These are phyloP conservation scores for Calendula officinalis DNA, from an alignment of 129 eudicot species.

Conservation along the genomic window DNA sequence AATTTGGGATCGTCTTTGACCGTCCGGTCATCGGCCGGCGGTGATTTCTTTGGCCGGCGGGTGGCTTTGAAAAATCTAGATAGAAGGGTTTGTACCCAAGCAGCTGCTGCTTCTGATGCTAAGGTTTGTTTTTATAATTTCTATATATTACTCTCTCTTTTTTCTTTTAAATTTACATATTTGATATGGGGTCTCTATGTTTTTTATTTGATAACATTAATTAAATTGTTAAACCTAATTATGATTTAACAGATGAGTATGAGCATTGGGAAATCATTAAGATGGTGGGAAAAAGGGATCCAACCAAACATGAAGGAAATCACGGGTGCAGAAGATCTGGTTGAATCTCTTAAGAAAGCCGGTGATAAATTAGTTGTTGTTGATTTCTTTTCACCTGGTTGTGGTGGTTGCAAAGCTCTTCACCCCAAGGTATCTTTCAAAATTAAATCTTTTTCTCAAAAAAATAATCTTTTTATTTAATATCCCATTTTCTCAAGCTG, in stretches of 20 bases:
- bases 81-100: slow-evolving; percentile 19
- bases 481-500: background rate
- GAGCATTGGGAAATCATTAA: slow-evolving; percentile 54
- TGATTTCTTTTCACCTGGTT: slow-evolving; percentile 80
- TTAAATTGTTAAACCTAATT: background rate
- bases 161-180: background rate
- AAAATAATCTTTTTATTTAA: too few relatives aligned
- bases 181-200: background rate
- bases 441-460: background rate
- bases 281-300: slow-evolving; percentile 81
- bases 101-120: slow-evolving; percentile 19
- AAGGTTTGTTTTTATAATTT: slow-evolving; percentile 18
- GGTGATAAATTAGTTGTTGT: slow-evolving; percentile 70
- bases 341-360: slow-evolving; percentile 52
- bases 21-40: slow-evolving; percentile 24
- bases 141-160: background rate
- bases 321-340: slow-evolving; percentile 66
- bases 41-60: slow-evolving; percentile 30
- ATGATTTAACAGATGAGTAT: slow-evolving; percentile 42
- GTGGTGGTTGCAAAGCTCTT: slow-evolving; percentile 89
- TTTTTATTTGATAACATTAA: background rate
- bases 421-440: slow-evolving; percentile 62
- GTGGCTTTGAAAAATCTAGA: slow-evolving; percentile 22
- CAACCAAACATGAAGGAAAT: slow-evolving; percentile 67
- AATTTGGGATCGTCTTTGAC: slow-evolving; percentile 13